These are phyloP conservation scores for Cutaneotrichosporon cavernicola DNA, from an alignment of 1,284 basidiomycete genomes.

Conservation along the genomic window DNA sequence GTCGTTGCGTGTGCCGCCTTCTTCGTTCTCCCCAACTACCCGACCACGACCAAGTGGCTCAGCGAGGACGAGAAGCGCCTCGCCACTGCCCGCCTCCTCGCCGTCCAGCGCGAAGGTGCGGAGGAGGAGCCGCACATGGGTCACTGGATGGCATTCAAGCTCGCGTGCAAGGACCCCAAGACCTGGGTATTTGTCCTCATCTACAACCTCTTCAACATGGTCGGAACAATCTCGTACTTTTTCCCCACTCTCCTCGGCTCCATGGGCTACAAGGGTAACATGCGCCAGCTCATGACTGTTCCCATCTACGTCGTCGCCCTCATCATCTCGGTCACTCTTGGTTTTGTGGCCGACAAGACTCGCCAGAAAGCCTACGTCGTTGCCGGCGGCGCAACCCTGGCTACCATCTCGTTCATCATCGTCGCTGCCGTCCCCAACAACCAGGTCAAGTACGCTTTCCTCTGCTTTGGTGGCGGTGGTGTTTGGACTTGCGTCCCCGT, in stretches of 20 bases:
- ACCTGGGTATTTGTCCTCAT: conserved; percentile 35
- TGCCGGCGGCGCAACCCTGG: conserved; percentile 32
- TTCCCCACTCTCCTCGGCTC: conserved; percentile 49
- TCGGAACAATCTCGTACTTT: conserved; percentile 53
- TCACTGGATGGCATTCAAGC: conserved; percentile 32
- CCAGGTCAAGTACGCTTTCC: conserved; percentile 49
- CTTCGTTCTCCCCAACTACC: conserved; percentile 50
- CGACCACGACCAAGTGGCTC: conserved; percentile 39
- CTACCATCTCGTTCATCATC: conserved; percentile 45
- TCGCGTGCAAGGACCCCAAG: conserved; percentile 38
- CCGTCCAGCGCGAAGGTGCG: conserved; percentile 26
- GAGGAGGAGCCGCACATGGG: conserved; percentile 27
- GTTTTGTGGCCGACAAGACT: conserved; percentile 47
- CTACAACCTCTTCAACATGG: conserved; percentile 48
- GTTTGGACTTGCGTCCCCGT: conserved; percentile 50
- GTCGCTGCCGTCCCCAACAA: conserved; percentile 39
- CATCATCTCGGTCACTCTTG: conserved; percentile 41
- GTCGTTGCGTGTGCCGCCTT: conserved; percentile 39
- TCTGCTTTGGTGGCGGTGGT: conserved; percentile 51
- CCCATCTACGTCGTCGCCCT: conserved; percentile 54
- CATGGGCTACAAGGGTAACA: conserved; percentile 46
- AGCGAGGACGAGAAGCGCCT: conserved; percentile 27
- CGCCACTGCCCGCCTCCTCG: conserved; percentile 27
- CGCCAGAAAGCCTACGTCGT: conserved; percentile 49
- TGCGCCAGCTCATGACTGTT: conserved; percentile 53